Base-by-base conservation (phyloP, 2,329 filamentous ascomycete species). In the Claviceps paspali region DNA sequence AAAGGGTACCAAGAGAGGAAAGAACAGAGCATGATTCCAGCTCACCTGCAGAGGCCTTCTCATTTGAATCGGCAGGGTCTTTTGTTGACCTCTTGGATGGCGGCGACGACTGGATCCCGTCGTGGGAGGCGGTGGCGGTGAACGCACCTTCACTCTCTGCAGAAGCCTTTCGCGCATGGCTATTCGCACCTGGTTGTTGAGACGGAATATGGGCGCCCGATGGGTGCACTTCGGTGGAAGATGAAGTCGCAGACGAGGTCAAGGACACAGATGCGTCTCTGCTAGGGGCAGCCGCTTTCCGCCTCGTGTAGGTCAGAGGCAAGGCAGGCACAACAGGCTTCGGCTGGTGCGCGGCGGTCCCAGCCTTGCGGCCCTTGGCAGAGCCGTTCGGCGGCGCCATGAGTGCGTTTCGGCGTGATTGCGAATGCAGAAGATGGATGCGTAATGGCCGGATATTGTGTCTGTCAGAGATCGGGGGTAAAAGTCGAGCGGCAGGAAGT, bases 321-420 rank as follows among this genome's bases (percentile, higher is more conserved):
- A 62, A 53, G 38, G 52, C 60, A 41, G 60, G 59, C 39, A 56
- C 48, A 29, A 62, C 50, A 33, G 55, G 49, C 44, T 56, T 58
- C 40, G 49, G 42, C 40, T 45, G 48, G 37, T 53, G 50, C 48
- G 51, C 55, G 46, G 45, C 45, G 33, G 44, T 38, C 38, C 44
- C 49, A 40, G 46, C 44, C 45, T 51, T 52, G 45, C 56, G 56
- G 45, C 49, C 39, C 47, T 52, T 56, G 42, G 45, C 47, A 31
- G 52, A 49, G 45, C 51, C 53, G 47, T 51, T 56, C 36, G 46
- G 38, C 29, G 56, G 56, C 38, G 54, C 52, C 57, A 60, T 60
- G 41, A 21, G 43, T 32, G 28, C 33, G 33, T 31, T 32, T 19
- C 12, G 29, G 9, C 12, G 8, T 28, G 32, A 35, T 38, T 7